Evolutionary conservation across 176 grass and related monocot genomes (phyloP), one percentile per base, ranked within the genome.

Genomic region (Triticum dicoccoides): DNA sequence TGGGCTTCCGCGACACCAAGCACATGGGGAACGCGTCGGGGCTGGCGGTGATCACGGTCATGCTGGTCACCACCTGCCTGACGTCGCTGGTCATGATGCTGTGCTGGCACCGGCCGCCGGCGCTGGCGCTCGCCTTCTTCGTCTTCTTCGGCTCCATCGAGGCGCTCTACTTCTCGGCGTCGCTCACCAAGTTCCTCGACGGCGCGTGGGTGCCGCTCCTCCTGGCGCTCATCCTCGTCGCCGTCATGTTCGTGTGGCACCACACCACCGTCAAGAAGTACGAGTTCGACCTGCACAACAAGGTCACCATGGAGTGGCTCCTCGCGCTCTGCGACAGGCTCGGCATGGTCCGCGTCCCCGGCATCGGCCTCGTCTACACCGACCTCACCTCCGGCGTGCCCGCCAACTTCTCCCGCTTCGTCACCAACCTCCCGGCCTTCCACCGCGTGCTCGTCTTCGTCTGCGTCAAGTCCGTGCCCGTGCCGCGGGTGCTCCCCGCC

Each of bases 21-120:
- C 97, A 91, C 84, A 92, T 99, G 90, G 94, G 97, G 45, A 99
- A 99, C 86, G 97, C 97, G 61, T 91, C 97, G 92, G 97, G 97
- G 37, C 66, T 99, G 68, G 97, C 97, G 6, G 97, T 96, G 78
- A 96, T 99, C 79, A 94, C 97, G 0, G 97, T 99, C 13, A 99
- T 99, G 97, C 90, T 99, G 61, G 97, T 99, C 25, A 99, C 97
- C 9, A 99, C 97, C 8, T 91, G 90, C 86, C 90, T 99, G 3
- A 94, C 86, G 49, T 90, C 97, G 38, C 73, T 99, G 11, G 94
- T 90, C 21, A 99, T 99, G 81, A 92, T 96, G 81, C 85, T 99
- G 23, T 99, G 97, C 85, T 99, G 97, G 97, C 80, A 91, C 25
- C 95, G 91, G 15, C 84, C 92, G 8, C 92, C 97, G 41, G 44